Percentiles rank a stretch among this genome's conserved stretches.
phyloP scores from a whole-genome alignment of 305 asterid genomes.

The Ajuga reptans region DNA sequence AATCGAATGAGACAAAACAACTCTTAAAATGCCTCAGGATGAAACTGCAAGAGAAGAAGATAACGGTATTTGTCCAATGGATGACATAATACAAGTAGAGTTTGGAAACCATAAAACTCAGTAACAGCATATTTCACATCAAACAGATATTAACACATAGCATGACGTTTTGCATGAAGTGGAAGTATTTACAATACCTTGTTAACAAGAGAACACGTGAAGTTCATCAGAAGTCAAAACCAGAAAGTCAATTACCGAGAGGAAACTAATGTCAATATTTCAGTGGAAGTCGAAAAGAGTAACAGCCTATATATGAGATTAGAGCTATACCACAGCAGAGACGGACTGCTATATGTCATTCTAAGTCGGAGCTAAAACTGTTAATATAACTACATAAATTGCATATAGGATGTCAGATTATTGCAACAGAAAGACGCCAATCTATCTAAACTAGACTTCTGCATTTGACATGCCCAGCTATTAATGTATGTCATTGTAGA shows the following conservation, averaged over 20 bases:
- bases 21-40: constrained; percentile 3
- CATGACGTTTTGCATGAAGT: constrained; percentile 17
- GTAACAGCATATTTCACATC: constrained; percentile 8
- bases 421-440: constrained; percentile 9
- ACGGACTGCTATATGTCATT: constrained; percentile 5
- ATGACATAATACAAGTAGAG: constrained; percentile 20
- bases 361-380: constrained; percentile 18
- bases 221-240: constrained; percentile 29
- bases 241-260: constrained; percentile 5
- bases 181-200: constrained; percentile 15
- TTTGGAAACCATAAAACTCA: background rate
- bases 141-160: constrained; percentile 12
- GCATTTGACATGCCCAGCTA: constrained; percentile 28
- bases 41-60: constrained; percentile 9
- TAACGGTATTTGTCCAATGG: constrained; percentile 7
- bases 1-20: constrained; percentile 13
- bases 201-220: constrained; percentile 25
- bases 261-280: background rate
- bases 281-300: background rate
- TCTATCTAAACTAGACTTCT: constrained; percentile 18
- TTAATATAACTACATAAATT: constrained; percentile 5
- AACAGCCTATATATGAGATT: constrained; percentile 15
- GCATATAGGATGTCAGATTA: constrained; percentile 23
- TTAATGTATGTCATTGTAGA: constrained; percentile 32
- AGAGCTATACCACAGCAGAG: constrained; percentile 17